Conservation (phyloP, 2,329 filamentous ascomycete genomes). For the Drechslerella stenobrocha region DNA sequence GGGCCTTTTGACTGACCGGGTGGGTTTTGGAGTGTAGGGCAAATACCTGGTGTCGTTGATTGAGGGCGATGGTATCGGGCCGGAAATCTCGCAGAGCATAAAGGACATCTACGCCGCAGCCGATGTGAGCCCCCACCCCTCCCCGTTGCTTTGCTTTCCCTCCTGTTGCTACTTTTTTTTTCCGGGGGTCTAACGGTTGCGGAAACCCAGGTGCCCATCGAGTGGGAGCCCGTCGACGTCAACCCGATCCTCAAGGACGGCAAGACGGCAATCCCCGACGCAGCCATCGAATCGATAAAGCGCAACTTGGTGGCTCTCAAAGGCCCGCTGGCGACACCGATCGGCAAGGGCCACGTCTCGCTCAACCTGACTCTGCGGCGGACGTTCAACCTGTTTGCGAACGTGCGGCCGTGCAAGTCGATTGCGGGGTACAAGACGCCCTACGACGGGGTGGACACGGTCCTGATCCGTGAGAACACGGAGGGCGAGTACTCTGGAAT, state of each 20-base stretch:
- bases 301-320: conserved; percentile 98
- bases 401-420: conserved; percentile 95
- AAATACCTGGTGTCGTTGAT: conserved; percentile 96
- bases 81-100: conserved; percentile 95
- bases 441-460: conserved; percentile 94
- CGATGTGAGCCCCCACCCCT: conserved; percentile 64
- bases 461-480: conserved; percentile 98
- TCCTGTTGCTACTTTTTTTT: conserved; percentile 11
- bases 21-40: conserved; percentile 63
- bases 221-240: conserved; percentile 97
- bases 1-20: conserved; percentile 2
- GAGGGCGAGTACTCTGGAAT: conserved; percentile 99
- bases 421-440: conserved; percentile 98
- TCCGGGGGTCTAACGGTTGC: neutral
- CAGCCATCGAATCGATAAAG: conserved; percentile 88
- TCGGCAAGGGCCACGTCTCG: conserved; percentile 98
- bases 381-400: conserved; percentile 99
- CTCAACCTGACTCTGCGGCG: conserved; percentile 97
- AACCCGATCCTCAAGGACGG: conserved; percentile 91
- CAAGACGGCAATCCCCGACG: conserved; percentile 90
- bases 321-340: conserved; percentile 92
- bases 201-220: conserved; percentile 72
- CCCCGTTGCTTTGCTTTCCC: conserved; percentile 1
- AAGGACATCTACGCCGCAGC: conserved; percentile 98
- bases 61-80: conserved; percentile 97